phyloP scores from a whole-genome alignment of 768 basidiomycete species.

The Fistulinella prunicolor region DNA sequence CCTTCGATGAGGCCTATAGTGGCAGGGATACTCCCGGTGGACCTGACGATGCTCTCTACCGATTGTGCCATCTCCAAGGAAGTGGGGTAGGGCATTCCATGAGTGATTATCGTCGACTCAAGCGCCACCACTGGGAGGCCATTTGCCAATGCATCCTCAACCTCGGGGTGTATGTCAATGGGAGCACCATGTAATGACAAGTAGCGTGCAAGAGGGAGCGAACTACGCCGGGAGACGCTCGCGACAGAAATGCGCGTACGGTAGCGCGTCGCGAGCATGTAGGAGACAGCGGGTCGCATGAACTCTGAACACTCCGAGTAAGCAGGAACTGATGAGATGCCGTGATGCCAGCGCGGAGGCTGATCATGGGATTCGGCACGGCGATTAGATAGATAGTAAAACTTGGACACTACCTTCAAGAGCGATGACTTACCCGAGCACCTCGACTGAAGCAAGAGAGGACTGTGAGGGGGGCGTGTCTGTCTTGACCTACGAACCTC shows the following conservation, averaged over 20 bases:
- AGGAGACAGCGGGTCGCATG: not conserved
- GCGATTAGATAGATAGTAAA: no score
- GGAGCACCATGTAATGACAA: conserved; percentile 18
- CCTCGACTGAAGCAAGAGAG: conserved; percentile 25
- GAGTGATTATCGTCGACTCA: conserved; percentile 89
- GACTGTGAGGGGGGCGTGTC: conserved; percentile 33
- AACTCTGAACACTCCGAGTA: no score
- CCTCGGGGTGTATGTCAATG: conserved; percentile 81
- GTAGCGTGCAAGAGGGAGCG: not conserved
- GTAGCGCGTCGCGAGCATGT: conserved; percentile 16
- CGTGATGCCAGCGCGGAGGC: no score
- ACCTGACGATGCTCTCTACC: conserved; percentile 71
- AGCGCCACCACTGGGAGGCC: conserved; percentile 79
- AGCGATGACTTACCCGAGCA: conserved; percentile 25
- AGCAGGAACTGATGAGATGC: not conserved
- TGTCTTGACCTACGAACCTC: conserved; percentile 54
- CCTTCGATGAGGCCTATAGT: conserved; percentile 86
- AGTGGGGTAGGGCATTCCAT: conserved; percentile 83
- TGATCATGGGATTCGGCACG: no score
- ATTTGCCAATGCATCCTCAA: conserved; percentile 70
- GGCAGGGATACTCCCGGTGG: conserved; percentile 78
- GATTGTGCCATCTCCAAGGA: conserved; percentile 70
- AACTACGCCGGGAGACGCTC: conserved; percentile 7
- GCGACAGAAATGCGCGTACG: conserved; percentile 1
- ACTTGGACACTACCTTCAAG: not conserved